Percentiles rank a stretch among this genome's conserved stretches.
These are phyloP conservation scores for Erigeron philadelphicus DNA, from an alignment of 140 eudicot genomes.

Conservation along the genomic window DNA sequence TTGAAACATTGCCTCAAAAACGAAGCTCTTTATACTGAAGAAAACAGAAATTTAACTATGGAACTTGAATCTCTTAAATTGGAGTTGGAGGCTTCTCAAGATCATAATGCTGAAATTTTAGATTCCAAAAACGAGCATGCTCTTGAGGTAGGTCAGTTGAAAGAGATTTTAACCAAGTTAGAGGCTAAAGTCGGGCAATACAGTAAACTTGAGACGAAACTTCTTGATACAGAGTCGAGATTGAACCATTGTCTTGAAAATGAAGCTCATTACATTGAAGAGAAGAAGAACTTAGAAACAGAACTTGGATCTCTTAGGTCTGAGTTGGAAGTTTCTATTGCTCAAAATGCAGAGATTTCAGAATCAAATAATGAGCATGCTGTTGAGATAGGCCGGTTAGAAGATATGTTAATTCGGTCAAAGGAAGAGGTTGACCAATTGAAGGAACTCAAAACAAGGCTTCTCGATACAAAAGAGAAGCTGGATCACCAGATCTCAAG, in stretches of 20 bases:
- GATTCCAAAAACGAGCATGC: slow-evolving; percentile 29
- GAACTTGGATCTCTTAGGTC: slow-evolving; percentile 35
- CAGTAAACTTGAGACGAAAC: slow-evolving; percentile 36
- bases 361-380: slow-evolving; percentile 30
- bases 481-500: slow-evolving; percentile 27
- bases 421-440: slow-evolving; percentile 40
- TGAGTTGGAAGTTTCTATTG: slow-evolving; percentile 38
- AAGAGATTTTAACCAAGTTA: slow-evolving; percentile 30
- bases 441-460: slow-evolving; percentile 35
- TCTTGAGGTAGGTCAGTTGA: slow-evolving; percentile 34
- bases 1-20: slow-evolving; percentile 29
- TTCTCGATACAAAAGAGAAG: slow-evolving; percentile 34
- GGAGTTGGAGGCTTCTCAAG: slow-evolving; percentile 39
- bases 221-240: slow-evolving; percentile 32
- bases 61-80: slow-evolving; percentile 34
- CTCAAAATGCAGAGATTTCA: slow-evolving; percentile 38
- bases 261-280: slow-evolving; percentile 38
- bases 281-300: slow-evolving; percentile 33
- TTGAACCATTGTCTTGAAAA: slow-evolving; percentile 29
- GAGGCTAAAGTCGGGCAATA: slow-evolving; percentile 30
- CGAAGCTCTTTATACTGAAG: slow-evolving; percentile 37
- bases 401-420: slow-evolving; percentile 28
- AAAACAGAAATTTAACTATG: slow-evolving; percentile 33
- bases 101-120: slow-evolving; percentile 39
- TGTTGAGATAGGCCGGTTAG: slow-evolving; percentile 31